phyloP scores from a whole-genome alignment of 352 stramenopile species.

The Phytopythium sindhum region DNA sequence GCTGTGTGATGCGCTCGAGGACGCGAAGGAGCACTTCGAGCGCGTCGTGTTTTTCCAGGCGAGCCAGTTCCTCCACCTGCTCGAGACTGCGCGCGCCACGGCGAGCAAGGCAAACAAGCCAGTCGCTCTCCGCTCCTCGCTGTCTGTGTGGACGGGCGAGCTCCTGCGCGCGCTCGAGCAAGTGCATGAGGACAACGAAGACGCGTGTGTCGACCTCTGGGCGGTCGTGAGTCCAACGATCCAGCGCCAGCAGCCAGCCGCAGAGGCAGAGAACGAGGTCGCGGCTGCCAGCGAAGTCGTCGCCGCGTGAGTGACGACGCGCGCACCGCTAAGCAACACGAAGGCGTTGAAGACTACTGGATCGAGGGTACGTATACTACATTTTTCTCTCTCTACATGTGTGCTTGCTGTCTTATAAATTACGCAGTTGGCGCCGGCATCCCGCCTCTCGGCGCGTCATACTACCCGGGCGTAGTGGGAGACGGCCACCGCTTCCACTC shows the following conservation, averaged over 20 bases:
- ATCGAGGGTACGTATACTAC: neutral
- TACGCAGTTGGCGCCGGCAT: neutral
- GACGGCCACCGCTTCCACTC: neutral
- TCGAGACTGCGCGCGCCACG: slow-evolving; percentile 29
- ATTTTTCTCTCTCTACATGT: neutral
- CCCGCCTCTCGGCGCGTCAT: neutral
- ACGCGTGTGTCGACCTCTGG: slow-evolving; percentile 55
- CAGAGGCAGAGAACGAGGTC: neutral
- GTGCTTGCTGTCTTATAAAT: slow-evolving; percentile 1
- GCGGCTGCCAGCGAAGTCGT: neutral
- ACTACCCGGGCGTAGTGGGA: neutral
- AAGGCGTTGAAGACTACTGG: neutral
- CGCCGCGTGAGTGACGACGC: neutral
- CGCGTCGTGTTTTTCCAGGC: slow-evolving; percentile 62
- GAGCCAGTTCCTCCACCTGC: slow-evolving; percentile 48
- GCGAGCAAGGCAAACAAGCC: slow-evolving; percentile 27
- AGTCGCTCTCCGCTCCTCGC: slow-evolving; percentile 19
- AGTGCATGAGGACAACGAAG: slow-evolving; percentile 28
- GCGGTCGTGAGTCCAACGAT: slow-evolving; percentile 29
- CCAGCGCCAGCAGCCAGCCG: neutral
- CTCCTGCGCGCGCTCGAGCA: slow-evolving; percentile 37
- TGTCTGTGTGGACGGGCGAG: slow-evolving; percentile 36
- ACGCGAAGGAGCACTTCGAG: slow-evolving; percentile 51
- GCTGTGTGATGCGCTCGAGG: slow-evolving; percentile 37
- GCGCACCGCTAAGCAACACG: neutral